Conservation (phyloP, 805 yeast species). For the Brettanomyces nanus region DNA sequence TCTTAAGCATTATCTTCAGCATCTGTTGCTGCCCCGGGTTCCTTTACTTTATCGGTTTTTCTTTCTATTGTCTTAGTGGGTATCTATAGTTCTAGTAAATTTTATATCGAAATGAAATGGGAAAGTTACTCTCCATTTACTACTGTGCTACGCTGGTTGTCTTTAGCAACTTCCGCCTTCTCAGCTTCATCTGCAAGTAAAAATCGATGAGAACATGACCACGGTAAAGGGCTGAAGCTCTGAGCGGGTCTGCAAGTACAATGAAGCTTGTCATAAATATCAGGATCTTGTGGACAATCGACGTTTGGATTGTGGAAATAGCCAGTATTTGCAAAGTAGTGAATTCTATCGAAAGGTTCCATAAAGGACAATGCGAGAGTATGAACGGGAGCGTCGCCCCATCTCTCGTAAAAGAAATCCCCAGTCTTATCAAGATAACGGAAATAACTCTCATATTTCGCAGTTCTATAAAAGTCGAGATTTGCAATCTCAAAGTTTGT, state of each 20-base stretch:
- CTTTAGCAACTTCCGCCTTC: not conserved
- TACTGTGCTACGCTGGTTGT: no score
- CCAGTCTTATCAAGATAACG: slow-evolving; percentile 50
- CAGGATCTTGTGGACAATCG: slow-evolving; percentile 47
- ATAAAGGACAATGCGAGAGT: slow-evolving; percentile 54
- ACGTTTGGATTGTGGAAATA: slow-evolving; percentile 48
- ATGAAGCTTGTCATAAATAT: slow-evolving; percentile 33
- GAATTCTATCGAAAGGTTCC: slow-evolving; percentile 38
- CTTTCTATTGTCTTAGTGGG: no score
- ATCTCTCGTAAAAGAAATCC: slow-evolving; percentile 66
- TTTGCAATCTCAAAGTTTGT: slow-evolving; percentile 61
- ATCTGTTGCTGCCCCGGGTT: no score
- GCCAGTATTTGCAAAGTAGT: slow-evolving; percentile 53
- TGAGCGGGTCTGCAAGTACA: slow-evolving; percentile 42
- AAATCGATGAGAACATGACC: slow-evolving; percentile 45
- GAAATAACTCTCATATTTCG: slow-evolving; percentile 46
- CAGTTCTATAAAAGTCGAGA: slow-evolving; percentile 49
- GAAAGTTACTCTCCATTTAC: no score
- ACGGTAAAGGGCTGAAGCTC: slow-evolving; percentile 44
- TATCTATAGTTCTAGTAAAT: no score
- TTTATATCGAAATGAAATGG: no score
- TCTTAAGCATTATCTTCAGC: no score
- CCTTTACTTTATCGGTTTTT: no score
- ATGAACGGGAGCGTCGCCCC: slow-evolving; percentile 78
- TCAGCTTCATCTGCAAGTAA: slow-evolving; percentile 9